Percentiles rank a stretch among this genome's conserved stretches.
Evolutionary conservation across 2,329 filamentous ascomycete species (phyloP).

Genomic region (Pseudogymnoascus sp.): DNA sequence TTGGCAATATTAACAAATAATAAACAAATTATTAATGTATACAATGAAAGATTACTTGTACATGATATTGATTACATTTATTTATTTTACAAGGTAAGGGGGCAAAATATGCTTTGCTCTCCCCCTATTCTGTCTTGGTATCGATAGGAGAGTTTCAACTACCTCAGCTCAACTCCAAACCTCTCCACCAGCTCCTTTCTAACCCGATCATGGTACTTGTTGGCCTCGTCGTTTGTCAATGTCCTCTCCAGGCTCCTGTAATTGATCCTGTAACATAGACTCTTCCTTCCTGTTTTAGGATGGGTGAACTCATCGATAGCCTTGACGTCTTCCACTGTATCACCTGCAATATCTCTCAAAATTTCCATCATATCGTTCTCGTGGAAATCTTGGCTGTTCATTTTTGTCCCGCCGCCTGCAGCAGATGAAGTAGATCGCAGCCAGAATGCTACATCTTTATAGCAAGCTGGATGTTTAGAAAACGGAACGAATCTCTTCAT

Average conservation of each 20-base stretch:
- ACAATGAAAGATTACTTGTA: conserved; percentile 1
- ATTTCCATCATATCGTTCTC: conserved; percentile 98
- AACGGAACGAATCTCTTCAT: conserved; percentile 72
- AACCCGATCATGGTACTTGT: conserved; percentile 67
- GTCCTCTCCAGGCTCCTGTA: conserved; percentile 91
- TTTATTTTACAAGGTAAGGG: background rate
- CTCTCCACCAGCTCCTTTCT: conserved; percentile 56
- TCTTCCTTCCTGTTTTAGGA: conserved; percentile 74
- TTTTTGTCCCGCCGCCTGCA: conserved; percentile 40
- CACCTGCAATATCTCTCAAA: conserved; percentile 73
- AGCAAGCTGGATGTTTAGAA: conserved; percentile 83
- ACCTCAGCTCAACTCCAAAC: conserved; percentile 75
- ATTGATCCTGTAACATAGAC: conserved; percentile 86
- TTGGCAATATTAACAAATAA: background rate
- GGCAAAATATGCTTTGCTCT: background rate
- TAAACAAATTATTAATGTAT: conserved; percentile 3
- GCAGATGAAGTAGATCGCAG: conserved; percentile 45
- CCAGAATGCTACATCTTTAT: conserved; percentile 95
- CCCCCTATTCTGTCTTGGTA: background rate
- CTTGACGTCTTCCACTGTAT: conserved; percentile 79
- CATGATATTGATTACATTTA: background rate
- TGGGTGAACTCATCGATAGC: conserved; percentile 84
- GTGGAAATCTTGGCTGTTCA: conserved; percentile 56
- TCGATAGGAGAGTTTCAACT: conserved; percentile 2
- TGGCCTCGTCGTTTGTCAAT: conserved; percentile 75